Percentiles rank a stretch among this genome's conserved stretches.
Conservation (phyloP, 164 flowering plant species). For the Nymphaea colorata region DNA sequence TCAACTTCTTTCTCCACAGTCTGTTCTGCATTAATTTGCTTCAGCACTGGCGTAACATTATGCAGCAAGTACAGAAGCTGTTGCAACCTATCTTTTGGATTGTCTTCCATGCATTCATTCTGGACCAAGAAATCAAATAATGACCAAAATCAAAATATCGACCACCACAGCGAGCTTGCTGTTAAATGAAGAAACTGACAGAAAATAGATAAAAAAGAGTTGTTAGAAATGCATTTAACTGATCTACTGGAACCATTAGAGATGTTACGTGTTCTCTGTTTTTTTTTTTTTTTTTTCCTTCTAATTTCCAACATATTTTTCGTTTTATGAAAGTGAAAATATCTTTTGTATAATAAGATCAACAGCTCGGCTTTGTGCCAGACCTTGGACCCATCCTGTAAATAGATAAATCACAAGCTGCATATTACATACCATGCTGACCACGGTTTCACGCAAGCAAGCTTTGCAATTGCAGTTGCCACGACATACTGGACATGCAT, state of each 20-base stretch:
- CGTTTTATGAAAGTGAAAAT: neutral
- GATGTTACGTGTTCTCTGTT: neutral
- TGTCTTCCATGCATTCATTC: neutral
- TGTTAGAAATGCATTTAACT: neutral
- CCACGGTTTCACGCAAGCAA: conserved; percentile 39
- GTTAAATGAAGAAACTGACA: neutral
- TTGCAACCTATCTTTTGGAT: neutral
- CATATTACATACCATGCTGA: conserved; percentile 19
- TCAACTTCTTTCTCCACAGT: conserved; percentile 1
- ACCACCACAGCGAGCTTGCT: neutral
- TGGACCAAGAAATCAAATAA: neutral
- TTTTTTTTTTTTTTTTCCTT: neutral
- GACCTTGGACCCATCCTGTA: neutral
- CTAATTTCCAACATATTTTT: neutral
- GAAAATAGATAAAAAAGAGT: no score
- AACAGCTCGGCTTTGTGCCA: neutral
- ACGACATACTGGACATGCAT: conserved; percentile 59
- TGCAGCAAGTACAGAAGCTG: neutral
- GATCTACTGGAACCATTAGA: neutral
- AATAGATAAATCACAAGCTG: neutral
- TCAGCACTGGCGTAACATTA: neutral
- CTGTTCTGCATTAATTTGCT: neutral
- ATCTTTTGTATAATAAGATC: neutral
- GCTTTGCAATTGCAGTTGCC: conserved; percentile 75
- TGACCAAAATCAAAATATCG: neutral